Percentiles rank a stretch among this genome's conserved stretches.
Conservation (phyloP, 164 flowering plant genomes). For the Aristolochia contorta region DNA sequence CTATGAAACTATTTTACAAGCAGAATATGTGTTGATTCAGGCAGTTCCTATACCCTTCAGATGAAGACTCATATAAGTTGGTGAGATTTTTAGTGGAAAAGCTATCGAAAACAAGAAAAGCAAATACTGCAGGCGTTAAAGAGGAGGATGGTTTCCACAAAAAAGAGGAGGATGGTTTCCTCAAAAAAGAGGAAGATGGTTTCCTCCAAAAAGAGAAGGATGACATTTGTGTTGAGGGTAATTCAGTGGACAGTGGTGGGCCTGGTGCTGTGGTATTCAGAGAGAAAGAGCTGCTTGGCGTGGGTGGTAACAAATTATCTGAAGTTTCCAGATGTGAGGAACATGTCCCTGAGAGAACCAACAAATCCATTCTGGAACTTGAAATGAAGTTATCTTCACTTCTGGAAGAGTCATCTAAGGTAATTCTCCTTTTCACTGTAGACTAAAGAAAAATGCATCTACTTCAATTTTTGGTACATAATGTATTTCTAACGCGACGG, state of each 20-base stretch:
- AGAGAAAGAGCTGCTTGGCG: too few species aligned
- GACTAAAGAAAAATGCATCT: background rate
- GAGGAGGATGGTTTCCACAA: conserved; percentile 3
- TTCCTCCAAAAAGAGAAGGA: background rate
- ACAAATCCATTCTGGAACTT: conserved; percentile 8
- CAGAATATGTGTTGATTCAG: conserved; percentile 62
- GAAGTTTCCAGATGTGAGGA: background rate
- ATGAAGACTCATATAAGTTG: conserved; percentile 64
- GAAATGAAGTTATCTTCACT: conserved; percentile 16
- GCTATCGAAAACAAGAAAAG: conserved; percentile 31
- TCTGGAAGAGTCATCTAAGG: conserved; percentile 25
- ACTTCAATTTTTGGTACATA: background rate
- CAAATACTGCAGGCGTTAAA: conserved; percentile 2
- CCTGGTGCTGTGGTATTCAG: too few species aligned
- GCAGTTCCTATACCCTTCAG: conserved; percentile 87
- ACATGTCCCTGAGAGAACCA: conserved; percentile 5
- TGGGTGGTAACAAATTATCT: background rate
- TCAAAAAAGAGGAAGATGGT: conserved; percentile 3
- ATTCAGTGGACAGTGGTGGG: background rate
- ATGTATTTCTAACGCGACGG: background rate
- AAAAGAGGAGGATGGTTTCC: conserved; percentile 1
- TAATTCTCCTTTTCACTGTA: conserved; percentile 6
- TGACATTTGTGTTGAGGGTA: background rate
- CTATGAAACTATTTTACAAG: conserved; percentile 6
- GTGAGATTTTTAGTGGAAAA: conserved; percentile 64